phyloP scores from a whole-genome alignment of 176 grass and related monocot genomes.

The Pontederia crassipes region DNA sequence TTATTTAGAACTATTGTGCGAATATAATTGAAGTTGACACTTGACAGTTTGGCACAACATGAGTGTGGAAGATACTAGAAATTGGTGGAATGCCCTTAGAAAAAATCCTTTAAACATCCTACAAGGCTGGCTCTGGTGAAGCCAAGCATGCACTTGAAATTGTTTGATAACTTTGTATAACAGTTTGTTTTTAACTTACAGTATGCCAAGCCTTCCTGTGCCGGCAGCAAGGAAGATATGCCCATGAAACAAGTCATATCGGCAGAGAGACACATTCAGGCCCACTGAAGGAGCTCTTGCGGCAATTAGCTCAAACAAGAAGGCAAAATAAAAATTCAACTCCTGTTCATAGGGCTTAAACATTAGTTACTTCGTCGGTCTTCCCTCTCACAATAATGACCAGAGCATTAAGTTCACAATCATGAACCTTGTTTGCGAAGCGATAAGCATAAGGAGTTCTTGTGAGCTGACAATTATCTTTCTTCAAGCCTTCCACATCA shows the following conservation, averaged over 20 bases:
- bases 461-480: constrained; percentile 80
- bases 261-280: constrained; percentile 62
- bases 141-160: not conserved
- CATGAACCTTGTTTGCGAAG: constrained; percentile 39
- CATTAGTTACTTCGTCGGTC: not conserved
- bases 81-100: too few relatives aligned
- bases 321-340: constrained; percentile 75
- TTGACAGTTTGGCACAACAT: too few relatives aligned
- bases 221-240: constrained; percentile 72
- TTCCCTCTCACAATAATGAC: constrained; percentile 1
- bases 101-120: too few relatives aligned
- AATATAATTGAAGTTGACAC: too few relatives aligned
- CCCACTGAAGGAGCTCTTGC: constrained; percentile 51
- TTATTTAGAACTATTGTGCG: too few relatives aligned
- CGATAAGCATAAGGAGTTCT: constrained; percentile 61
- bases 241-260: constrained; percentile 79
- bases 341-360: constrained; percentile 41
- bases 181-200: constrained; percentile 36
- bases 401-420: not conserved
- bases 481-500: constrained; percentile 40
- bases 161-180: not conserved
- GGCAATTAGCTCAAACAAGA: constrained; percentile 77
- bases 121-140: not conserved
- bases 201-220: constrained; percentile 65
- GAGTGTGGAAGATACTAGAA: too few relatives aligned